phyloP scores from a whole-genome alignment of 352 stramenopile species.

The Phytophthora idaei region DNA sequence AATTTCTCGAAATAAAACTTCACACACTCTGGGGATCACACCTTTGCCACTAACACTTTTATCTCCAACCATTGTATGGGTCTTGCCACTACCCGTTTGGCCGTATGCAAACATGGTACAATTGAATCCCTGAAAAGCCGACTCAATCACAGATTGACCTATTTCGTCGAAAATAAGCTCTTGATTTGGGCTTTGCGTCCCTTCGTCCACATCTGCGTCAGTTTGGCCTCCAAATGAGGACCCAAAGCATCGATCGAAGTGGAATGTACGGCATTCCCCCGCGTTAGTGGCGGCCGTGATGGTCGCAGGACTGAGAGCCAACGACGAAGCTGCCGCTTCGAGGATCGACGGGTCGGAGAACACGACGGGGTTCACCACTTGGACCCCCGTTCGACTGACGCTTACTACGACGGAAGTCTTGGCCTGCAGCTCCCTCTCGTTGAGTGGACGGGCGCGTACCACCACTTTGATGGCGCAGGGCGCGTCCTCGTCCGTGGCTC shows the following conservation, averaged over 20 bases:
- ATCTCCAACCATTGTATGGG: constrained; percentile 86
- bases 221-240: constrained; percentile 26
- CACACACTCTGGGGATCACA: constrained; percentile 80
- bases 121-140: constrained; percentile 84
- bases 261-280: constrained; percentile 69
- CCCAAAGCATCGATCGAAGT: constrained; percentile 83
- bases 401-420: constrained; percentile 62
- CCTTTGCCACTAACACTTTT: constrained; percentile 64
- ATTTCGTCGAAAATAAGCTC: constrained; percentile 82
- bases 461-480: constrained; percentile 76
- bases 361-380: constrained; percentile 68
- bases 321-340: constrained; percentile 27
- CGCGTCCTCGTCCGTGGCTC: constrained; percentile 22
- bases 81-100: constrained; percentile 84
- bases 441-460: constrained; percentile 74
- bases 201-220: constrained; percentile 33
- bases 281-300: constrained; percentile 42
- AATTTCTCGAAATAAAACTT: constrained; percentile 76
- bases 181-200: constrained; percentile 63
- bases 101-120: constrained; percentile 85
- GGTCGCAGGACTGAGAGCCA: constrained; percentile 37
- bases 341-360: constrained; percentile 64
- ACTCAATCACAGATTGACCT: constrained; percentile 67
- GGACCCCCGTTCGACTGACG: constrained; percentile 50
- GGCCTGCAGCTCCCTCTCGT: constrained; percentile 51